phyloP scores from a whole-genome alignment of 2,329 filamentous ascomycete species.

The Ceratocystis variospora region DNA sequence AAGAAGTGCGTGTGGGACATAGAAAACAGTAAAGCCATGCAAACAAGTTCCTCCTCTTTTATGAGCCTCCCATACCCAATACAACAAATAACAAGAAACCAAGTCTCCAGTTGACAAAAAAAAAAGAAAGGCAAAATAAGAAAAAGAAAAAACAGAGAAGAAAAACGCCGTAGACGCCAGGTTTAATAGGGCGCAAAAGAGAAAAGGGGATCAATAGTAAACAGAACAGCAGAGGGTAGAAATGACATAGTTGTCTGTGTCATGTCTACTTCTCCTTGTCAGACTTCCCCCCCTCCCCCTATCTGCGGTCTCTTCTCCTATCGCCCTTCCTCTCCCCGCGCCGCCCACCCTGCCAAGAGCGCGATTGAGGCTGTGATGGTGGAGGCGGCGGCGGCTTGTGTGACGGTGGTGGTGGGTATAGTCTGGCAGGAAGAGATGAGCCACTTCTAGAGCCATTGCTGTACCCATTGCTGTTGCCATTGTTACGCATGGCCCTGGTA shows the following conservation, averaged over 20 bases:
- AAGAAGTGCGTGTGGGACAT: neutral
- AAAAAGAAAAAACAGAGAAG: neutral
- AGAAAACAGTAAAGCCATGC: neutral
- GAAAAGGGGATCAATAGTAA: neutral
- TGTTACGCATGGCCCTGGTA: neutral
- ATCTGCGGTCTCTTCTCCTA: constrained; percentile 15
- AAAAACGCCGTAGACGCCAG: neutral
- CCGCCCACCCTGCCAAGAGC: constrained; percentile 9
- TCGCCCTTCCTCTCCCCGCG: constrained; percentile 12
- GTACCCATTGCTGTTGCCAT: neutral
- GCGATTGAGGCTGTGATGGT: neutral
- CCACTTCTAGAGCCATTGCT: neutral
- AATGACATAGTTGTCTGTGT: neutral
- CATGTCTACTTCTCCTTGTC: neutral
- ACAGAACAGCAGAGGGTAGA: neutral
- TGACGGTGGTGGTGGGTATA: constrained; percentile 3
- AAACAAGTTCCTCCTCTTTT: neutral
- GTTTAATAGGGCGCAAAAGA: neutral
- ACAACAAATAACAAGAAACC: neutral
- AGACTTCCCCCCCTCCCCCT: neutral
- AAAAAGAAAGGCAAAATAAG: neutral
- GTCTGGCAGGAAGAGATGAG: constrained; percentile 14
- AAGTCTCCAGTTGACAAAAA: neutral
- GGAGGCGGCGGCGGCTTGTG: constrained; percentile 16
- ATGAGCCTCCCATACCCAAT: neutral